Conservation (phyloP, 345 rosid species). For the Boechera divaricarpa region DNA sequence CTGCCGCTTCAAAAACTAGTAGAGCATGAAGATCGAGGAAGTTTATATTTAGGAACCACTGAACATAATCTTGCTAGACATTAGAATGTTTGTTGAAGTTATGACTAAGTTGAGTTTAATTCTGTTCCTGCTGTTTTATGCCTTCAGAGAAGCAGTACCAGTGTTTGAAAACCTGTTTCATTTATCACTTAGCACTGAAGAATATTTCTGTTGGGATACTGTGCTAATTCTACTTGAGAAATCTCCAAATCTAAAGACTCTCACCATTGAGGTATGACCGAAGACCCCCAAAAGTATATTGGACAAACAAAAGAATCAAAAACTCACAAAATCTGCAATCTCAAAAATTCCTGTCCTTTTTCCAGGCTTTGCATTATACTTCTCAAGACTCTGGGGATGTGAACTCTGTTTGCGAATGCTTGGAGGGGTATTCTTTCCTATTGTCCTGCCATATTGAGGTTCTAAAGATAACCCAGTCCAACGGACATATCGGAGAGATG, state of each 20-base stretch:
- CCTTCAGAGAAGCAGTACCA: not conserved
- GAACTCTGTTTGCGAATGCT: not conserved
- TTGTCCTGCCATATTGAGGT: not conserved
- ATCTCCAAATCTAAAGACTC: slow-evolving; percentile 10
- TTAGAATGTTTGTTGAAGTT: not conserved
- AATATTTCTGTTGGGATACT: not conserved
- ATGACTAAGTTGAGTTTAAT: not conserved
- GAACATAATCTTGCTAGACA: not conserved
- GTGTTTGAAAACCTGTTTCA: not conserved
- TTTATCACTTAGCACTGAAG: not conserved
- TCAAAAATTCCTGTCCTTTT: not conserved
- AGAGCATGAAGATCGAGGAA: no score
- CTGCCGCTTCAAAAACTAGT: not conserved
- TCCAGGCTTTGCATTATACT: slow-evolving; percentile 7
- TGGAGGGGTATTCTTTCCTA: not conserved
- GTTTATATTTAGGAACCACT: no score
- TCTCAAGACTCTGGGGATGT: not conserved
- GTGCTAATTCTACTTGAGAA: not conserved
- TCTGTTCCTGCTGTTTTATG: not conserved
- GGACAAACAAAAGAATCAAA: not conserved
- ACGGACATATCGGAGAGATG: not conserved
- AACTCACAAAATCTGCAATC: not conserved
- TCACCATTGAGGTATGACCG: not conserved
- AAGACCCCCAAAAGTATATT: not conserved
- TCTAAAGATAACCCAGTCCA: not conserved